Base-by-base conservation (phyloP, 805 yeast species). In the Candida michaelii region DNA sequence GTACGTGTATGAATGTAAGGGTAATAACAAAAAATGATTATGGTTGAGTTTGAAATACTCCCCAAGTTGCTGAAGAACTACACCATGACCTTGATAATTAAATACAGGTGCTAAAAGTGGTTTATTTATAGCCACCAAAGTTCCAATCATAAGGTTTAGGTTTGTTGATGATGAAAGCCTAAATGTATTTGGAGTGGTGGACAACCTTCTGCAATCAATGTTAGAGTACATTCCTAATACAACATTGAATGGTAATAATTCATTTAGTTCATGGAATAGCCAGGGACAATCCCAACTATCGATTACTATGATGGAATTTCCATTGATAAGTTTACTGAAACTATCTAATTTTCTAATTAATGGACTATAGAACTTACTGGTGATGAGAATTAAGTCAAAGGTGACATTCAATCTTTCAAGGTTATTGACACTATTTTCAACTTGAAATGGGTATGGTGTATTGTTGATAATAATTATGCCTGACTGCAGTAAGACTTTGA, bases 271-370 rank as follows among this genome's bases (percentile, higher is more conserved):
- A 14, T 43, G 33, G 21, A 36, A 39, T 25, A 46, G 32, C 55
- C 55, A 53, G 2, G 53, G 53, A 45, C 44, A 27, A 4, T 46
- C 44, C 17, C 35, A 46, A 12, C 53, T 44, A 31, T 54, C 58
- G 4, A 45, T 32, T 10, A 54, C n/a, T 4, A 51, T 27, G 6
- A 46, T 21, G 2, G 56, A 36, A 12, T 35, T 25, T 5, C 11
- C 14, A 19, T 33, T 33, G 4, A 50, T 34, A 2, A 47, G 11
- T 3, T 35, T 14, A n/a, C 37, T 30, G 33, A 51, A 40, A 13
- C 30, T 14, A 3, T 29, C 16, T 4, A 30, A 10, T 15, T 38
- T 39, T 16, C 17, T 25, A 14, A 16, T 14, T 18, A 50, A 39
- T 3, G 15, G 8, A 17, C 21, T 7, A 14, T 30, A 36, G 24